Conservation (phyloP, 1,139 yeast genomes). For the Pichia sp. region DNA sequence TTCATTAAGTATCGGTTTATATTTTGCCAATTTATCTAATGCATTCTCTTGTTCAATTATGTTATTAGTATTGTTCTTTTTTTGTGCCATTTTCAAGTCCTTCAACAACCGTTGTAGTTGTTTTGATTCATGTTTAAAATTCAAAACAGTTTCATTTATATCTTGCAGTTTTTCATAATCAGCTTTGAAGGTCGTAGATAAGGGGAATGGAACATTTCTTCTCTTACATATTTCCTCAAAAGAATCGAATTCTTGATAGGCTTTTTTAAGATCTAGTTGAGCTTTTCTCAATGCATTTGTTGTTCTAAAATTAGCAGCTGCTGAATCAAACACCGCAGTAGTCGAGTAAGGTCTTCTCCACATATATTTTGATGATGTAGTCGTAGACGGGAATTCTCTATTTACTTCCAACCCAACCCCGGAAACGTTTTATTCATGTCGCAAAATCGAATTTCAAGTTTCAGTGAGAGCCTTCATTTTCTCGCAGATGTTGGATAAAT, state of each 20-base stretch:
- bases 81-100: constrained; percentile 15
- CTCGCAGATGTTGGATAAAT: not conserved
- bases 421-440: not conserved
- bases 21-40: constrained; percentile 14
- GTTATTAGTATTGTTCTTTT: constrained; percentile 11
- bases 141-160: constrained; percentile 11
- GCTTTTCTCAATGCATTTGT: constrained; percentile 26
- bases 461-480: not conserved
- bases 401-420: too few species aligned
- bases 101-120: constrained; percentile 16
- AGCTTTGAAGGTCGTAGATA: constrained; percentile 15
- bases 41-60: constrained; percentile 8
- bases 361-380: not conserved
- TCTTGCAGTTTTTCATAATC: constrained; percentile 12
- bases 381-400: not conserved
- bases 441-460: not conserved
- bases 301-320: constrained; percentile 16
- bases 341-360: constrained; percentile 2
- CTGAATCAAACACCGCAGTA: not conserved
- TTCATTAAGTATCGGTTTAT: constrained; percentile 24
- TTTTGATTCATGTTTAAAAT: constrained; percentile 19
- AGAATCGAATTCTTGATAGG: constrained; percentile 17
- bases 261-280: constrained; percentile 22
- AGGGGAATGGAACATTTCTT: constrained; percentile 24
- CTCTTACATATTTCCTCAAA: constrained; percentile 22